Base-by-base conservation (phyloP, 169 alveolate genomes). In the Ichthyophthirius multifiliis region DNA sequence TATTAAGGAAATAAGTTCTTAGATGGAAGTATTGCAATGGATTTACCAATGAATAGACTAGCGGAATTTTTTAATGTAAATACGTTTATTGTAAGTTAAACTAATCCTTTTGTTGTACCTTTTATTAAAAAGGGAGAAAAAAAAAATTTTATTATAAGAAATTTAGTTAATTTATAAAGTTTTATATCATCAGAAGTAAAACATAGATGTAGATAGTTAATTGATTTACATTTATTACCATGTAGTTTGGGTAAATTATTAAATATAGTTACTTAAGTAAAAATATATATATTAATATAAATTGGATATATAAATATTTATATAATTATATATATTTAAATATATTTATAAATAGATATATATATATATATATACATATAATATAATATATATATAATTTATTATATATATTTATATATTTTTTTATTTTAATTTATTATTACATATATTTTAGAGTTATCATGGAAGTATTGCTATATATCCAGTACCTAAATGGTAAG, bases 51-150 rank as follows among this genome's bases (percentile, higher is more conserved):
- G 92, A 80, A 87, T 47, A 82, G 90, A 45, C 45, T 90, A 37
- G 43, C 89, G 43, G 93, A 90, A 76, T 71, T 87, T n/a, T 90
- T 87, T 65, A 90, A 90, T 73, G 92, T 87, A 6, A 90, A 90
- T 71, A 74, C 92, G 1, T 90, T 87, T 41, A 87, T 90, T 7
- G 95, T 90, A 4, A 76, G 89, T 20, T 75, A 90, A 74, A 85
- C 87, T 9, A 87, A 87, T 44, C 93, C 95, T 18, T 85, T 74
- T 34, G 90, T 87, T 0, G 87, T 87, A 10, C 93, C 95, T 0
- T 80, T 90, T 30, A 55, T 83, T 35, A 65, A 43, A 31, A 81
- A 39, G n/a, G 86, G 37, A 77, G 91, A 65, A 91, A 90, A 30
- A 84, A 86, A 7, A 64, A 79, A 15, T 37, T 79, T 16, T 81